Evolutionary conservation across 2,329 filamentous ascomycete genomes (phyloP).

Genomic region (Fusarium avenaceum): DNA sequence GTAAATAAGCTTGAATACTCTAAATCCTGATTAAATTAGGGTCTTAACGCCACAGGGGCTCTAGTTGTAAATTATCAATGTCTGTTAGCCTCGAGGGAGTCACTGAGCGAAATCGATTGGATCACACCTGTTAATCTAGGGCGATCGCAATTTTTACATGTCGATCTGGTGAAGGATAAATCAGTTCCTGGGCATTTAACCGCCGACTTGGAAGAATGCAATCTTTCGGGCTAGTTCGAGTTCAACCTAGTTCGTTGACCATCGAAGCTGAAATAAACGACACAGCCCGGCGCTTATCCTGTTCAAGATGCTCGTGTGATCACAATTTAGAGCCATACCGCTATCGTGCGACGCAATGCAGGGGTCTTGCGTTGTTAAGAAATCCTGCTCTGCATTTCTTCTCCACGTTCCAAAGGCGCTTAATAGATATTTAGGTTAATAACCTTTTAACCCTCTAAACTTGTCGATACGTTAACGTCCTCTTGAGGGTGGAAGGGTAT

Average conservation of each 20-base stretch:
- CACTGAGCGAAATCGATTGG: background rate
- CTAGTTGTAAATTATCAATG: background rate
- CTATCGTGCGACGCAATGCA: background rate
- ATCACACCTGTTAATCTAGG: no score
- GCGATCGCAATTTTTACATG: no score
- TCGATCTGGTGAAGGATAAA: no score
- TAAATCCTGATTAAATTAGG: background rate
- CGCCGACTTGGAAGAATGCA: background rate
- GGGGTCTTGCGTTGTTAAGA: background rate
- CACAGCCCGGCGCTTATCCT: background rate
- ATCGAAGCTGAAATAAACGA: background rate
- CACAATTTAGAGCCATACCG: background rate
- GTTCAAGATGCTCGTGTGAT: background rate
- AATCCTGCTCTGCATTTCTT: background rate
- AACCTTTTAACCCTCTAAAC: no score
- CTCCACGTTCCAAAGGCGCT: background rate
- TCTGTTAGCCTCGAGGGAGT: background rate
- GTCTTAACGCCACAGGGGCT: background rate
- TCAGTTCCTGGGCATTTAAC: no score
- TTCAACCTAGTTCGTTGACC: background rate
- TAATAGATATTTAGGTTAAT: no score
- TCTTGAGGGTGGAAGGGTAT: no score
- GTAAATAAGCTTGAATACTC: background rate
- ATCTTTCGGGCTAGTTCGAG: background rate
- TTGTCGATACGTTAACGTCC: no score